phyloP scores from a whole-genome alignment of 495 filamentous ascomycete genomes.

The Hyaloscypha hepaticicola region DNA sequence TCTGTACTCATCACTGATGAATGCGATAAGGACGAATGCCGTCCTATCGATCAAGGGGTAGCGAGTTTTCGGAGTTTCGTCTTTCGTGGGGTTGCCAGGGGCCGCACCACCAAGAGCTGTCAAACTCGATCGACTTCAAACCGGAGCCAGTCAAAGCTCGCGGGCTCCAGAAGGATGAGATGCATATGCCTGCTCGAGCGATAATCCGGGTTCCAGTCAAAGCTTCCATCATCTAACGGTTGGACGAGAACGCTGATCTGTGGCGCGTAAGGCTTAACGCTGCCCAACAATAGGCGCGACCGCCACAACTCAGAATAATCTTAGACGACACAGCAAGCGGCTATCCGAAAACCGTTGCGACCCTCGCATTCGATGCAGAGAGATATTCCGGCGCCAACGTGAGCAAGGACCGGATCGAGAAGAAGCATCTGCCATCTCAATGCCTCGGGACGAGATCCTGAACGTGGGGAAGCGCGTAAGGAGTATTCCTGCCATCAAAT shows the following conservation, averaged over 20 bases:
- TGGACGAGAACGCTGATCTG: conserved; percentile 14
- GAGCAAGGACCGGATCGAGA: conserved; percentile 1
- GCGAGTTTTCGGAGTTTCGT: conserved; percentile 22
- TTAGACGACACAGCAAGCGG: neutral
- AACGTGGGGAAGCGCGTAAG: conserved; percentile 9
- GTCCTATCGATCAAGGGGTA: conserved; percentile 25
- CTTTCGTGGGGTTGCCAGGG: conserved; percentile 22
- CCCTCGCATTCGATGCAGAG: neutral
- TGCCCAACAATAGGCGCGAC: conserved; percentile 16
- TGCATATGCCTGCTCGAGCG: conserved; percentile 22
- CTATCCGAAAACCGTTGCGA: neutral
- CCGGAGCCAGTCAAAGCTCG: conserved; percentile 29
- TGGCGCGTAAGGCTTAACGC: conserved; percentile 24
- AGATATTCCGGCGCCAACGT: conserved; percentile 1
- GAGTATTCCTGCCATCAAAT: neutral
- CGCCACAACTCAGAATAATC: conserved; percentile 2
- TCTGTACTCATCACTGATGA: conserved; percentile 13
- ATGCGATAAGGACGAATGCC: conserved; percentile 22
- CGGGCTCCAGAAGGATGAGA: conserved; percentile 26
- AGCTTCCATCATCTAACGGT: conserved; percentile 2
- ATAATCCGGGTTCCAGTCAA: conserved; percentile 23
- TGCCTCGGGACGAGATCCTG: neutral
- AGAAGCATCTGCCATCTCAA: neutral
- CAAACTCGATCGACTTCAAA: conserved; percentile 24
- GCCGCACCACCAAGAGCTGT: conserved; percentile 11